These are phyloP conservation scores for Tetradesmus obliquus DNA, from an alignment of 139 green algal genomes.

Conservation along the genomic window DNA sequence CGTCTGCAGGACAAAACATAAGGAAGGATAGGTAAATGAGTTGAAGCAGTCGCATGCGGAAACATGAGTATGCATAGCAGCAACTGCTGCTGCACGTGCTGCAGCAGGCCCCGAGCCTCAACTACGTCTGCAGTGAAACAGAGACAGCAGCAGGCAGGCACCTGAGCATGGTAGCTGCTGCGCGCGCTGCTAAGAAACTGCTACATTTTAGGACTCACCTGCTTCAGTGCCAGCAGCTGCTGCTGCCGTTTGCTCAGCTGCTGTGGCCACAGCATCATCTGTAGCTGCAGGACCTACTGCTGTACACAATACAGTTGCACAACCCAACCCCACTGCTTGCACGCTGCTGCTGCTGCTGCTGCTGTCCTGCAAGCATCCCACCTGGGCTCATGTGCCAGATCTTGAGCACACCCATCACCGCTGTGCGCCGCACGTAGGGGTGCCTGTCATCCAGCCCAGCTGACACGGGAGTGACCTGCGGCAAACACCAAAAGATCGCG, in stretches of 20 bases:
- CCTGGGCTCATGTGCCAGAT: constrained; percentile 58
- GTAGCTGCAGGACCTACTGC: not conserved
- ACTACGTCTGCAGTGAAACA: no score
- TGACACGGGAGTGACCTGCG: constrained; percentile 70
- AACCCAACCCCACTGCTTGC: not conserved
- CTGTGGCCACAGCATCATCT: not conserved
- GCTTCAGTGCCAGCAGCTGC: not conserved
- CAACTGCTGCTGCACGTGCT: not conserved
- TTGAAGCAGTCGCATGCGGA: not conserved
- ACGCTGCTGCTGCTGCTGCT: not conserved
- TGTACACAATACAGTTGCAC: constrained; percentile 32
- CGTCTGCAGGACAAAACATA: not conserved
- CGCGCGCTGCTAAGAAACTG: no score
- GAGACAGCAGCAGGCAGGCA: not conserved
- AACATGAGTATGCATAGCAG: not conserved
- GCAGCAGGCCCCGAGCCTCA: not conserved
- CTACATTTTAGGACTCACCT: not conserved
- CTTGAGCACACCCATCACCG: constrained; percentile 95
- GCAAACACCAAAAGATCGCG: not conserved
- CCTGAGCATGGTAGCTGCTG: no score
- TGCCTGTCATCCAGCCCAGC: constrained; percentile 81
- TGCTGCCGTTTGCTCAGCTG: not conserved
- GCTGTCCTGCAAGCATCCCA: not conserved
- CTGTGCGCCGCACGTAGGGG: constrained; percentile 90
- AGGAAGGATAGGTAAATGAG: not conserved